Base-by-base conservation (phyloP, 345 rosid genomes). In the Hibiscus tridactylites region DNA sequence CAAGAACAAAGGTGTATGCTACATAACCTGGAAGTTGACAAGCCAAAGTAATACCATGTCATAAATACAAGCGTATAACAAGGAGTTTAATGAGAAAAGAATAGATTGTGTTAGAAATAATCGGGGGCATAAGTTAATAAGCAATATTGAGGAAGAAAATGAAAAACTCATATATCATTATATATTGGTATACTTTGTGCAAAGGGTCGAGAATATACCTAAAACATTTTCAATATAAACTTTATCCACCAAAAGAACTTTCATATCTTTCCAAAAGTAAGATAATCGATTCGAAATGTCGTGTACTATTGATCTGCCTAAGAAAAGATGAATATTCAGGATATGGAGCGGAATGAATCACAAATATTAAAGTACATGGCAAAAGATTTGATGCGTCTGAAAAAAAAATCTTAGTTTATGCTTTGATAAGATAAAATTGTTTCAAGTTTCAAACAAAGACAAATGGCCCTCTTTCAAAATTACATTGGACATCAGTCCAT, bases 1-100 rank as follows among this genome's bases (percentile, higher is more conserved):
- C 98, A 33, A 92, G 82, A 28, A 95, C 98, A 73, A 95, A 95
- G 81, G 85, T 95, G 90, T 95, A 95, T 2, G 89, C 77, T 61
- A 90, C 77, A 80, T 95, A 95, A 59, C 93, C 96, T 90, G 78
- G 68, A 65, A 78, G 5, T 42, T 65, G 33, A 44, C 17, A 24
- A 44, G 11, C 33, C 54, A 12, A 44, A 65, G 19, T 44, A 65
- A 44, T 21, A 11, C 1, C 31, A 5, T 44, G 54, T 19, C 15
- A 65, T 42, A 44, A 44, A 44, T 64, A 44, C 69, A 65, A 65
- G 52, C 35, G 21, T 21, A 44, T n/a, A 10, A 44, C 33, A 21
- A 65, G 13, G 31, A 21, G 13, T 65, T 52, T 21, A 64, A 37
- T 21, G 11, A 65, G 54, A 65, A 64, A 63, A 65, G 13, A 47